phyloP scores from a whole-genome alignment of 441 rosid species.

The Euphorbia schlechtendalii region DNA sequence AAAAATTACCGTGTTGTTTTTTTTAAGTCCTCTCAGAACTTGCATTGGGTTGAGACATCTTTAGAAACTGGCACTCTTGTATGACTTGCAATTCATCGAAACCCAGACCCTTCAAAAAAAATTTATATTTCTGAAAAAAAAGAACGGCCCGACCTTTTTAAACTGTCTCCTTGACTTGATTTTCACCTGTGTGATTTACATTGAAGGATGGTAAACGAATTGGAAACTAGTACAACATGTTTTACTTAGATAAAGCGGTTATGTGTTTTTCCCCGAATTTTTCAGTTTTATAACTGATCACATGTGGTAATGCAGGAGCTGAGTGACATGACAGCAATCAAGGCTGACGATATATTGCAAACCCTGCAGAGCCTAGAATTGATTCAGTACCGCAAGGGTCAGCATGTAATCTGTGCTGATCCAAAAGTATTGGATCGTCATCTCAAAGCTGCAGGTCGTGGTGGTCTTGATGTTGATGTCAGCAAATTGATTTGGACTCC shows the following conservation, averaged over 20 bases:
- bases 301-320: slow-evolving; percentile 52
- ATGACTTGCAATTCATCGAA: no score
- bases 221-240: no score
- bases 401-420: slow-evolving; percentile 96
- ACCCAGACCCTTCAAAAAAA: no score
- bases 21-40: not conserved
- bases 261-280: not conserved
- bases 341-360: slow-evolving; percentile 84
- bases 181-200: no score
- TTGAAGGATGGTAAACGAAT: no score
- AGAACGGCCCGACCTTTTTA: no score
- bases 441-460: slow-evolving; percentile 95
- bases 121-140: no score
- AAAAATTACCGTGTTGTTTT: not conserved
- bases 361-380: slow-evolving; percentile 94
- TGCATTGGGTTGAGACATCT: not conserved
- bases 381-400: slow-evolving; percentile 97
- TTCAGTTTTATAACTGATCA: not conserved
- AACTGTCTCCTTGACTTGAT: no score
- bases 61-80: no score
- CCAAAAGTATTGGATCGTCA: slow-evolving; percentile 96
- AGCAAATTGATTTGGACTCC: slow-evolving; percentile 99
- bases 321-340: slow-evolving; percentile 98
- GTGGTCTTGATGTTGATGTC: slow-evolving; percentile 97
- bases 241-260: no score